A percentile compares a stretch with the other conserved stretches of the same genome.
Evolutionary conservation across 352 stramenopile genomes (phyloP).

Genomic region (Phytophthora agathidicida): DNA sequence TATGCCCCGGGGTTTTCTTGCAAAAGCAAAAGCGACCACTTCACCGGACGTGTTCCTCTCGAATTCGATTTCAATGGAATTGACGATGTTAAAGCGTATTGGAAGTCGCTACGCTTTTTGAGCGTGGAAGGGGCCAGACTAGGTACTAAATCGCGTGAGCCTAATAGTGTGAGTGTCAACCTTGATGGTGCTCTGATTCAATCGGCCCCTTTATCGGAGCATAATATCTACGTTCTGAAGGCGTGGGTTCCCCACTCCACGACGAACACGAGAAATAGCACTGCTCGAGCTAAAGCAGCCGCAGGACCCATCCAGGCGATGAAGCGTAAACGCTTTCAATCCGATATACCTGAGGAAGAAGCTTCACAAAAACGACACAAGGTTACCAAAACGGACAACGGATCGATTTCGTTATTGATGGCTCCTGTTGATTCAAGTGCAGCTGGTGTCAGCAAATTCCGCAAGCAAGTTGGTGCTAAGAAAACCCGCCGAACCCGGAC

Average conservation of each 20-base stretch:
- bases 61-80: slow-evolving; percentile 48
- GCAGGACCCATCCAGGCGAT: slow-evolving; percentile 48
- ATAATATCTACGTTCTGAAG: slow-evolving; percentile 74
- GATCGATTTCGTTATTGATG: slow-evolving; percentile 28
- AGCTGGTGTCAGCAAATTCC: slow-evolving; percentile 47
- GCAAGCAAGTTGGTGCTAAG: slow-evolving; percentile 54
- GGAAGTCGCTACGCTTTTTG: slow-evolving; percentile 75
- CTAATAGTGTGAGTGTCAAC: slow-evolving; percentile 53
- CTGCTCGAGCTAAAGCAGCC: slow-evolving; percentile 61
- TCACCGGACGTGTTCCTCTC: slow-evolving; percentile 61
- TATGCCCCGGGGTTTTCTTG: slow-evolving; percentile 67
- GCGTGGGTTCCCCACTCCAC: slow-evolving; percentile 69
- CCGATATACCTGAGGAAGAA: slow-evolving; percentile 1
- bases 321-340: slow-evolving; percentile 65
- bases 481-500: slow-evolving; percentile 60
- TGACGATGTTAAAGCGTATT: slow-evolving; percentile 67
- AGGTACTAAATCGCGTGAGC: slow-evolving; percentile 40
- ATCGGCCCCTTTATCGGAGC: slow-evolving; percentile 57
- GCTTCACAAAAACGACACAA: slow-evolving; percentile 41
- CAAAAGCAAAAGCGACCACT: slow-evolving; percentile 57
- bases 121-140: slow-evolving; percentile 68
- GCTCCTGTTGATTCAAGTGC: slow-evolving; percentile 37
- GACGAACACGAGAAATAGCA: slow-evolving; percentile 43
- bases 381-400: slow-evolving; percentile 23
- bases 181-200: slow-evolving; percentile 62